Evolutionary conservation across 441 rosid genomes (phyloP).

Genomic region (Syzygium syzygioides): DNA sequence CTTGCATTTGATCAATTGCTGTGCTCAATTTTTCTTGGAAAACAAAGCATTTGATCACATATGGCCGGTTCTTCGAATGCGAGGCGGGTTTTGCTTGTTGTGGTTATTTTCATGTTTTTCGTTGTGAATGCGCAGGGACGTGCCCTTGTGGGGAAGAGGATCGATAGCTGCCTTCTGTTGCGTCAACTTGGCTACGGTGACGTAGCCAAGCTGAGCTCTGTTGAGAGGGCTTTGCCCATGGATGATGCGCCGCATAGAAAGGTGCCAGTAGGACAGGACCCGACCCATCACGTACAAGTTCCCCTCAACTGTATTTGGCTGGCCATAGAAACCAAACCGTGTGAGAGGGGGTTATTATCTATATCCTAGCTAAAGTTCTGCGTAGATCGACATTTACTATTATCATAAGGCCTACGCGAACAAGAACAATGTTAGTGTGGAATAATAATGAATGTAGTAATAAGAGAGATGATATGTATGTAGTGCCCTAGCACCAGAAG

Average conservation of each 20-base stretch:
- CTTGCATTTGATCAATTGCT: not conserved
- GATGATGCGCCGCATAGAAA: not conserved
- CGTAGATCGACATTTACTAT: not conserved
- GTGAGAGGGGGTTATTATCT: not conserved
- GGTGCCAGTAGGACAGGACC: slow-evolving; percentile 33
- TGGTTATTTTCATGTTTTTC: not conserved
- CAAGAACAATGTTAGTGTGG: not conserved
- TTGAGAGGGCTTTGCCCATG: not conserved
- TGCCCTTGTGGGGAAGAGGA: not conserved
- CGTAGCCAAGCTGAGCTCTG: slow-evolving; percentile 1
- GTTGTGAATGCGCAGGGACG: slow-evolving; percentile 11
- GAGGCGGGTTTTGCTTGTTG: not conserved
- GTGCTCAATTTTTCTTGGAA: not conserved
- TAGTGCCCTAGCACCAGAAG: not conserved
- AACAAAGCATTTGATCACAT: not conserved
- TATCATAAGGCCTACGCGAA: not conserved
- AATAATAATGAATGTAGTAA: not conserved
- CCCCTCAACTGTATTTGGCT: not conserved
- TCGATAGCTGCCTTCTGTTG: slow-evolving; percentile 18
- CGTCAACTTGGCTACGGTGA: slow-evolving; percentile 15
- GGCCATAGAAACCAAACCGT: not conserved
- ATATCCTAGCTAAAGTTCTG: not conserved
- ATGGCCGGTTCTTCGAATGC: not conserved
- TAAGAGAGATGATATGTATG: not conserved
- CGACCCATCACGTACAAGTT: slow-evolving; percentile 22